Base-by-base conservation (phyloP, 768 basidiomycete species). In the Coprinellus micaceus region DNA sequence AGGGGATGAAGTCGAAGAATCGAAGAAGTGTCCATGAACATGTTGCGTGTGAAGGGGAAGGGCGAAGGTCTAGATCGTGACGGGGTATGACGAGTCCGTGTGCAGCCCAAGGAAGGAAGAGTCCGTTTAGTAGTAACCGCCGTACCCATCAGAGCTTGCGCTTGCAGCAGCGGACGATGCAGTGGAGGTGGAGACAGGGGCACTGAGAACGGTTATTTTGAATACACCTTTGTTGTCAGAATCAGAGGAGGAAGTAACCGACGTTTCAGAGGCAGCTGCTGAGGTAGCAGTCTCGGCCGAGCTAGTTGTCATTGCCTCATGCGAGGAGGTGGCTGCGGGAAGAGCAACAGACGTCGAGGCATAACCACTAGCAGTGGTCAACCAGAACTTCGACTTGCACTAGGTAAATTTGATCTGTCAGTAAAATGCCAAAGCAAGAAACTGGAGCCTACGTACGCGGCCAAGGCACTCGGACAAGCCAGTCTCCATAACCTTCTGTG, bases 331-430 rank as follows among this genome's bases (percentile, higher is more conserved):
- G 21, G 67, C 48, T 37, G 61, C 59, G 49, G 63, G 61, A 46
- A 64, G 55, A 50, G 60, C 41, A 37, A 60, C 39, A 28, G 66
- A 54, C 22, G 72, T 49, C 17, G 69, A 54, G 25, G 68, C 62
- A 56, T 72, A 70, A 61, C 81, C 80, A 28, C 77, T 79, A 68
- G 80, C 82, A 62, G 73, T 82, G 85, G 64, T 77, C 64, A 86
- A 67, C 56, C 74, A 75, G 76, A 79, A 85, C 56, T 66, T 64
- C 30, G 77, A 80, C 74, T 86, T 83, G 79, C 85, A 87, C 79
- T 82, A 58, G n/a, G n/a, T n/a, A 1, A 52, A 58, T 33, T 33
- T 29, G 53, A 59, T 39, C 22, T 50, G 25, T 70, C 48, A 67
- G 61, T 13, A 52, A 36, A 22, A 57, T 30, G 15, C 28, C 22